phyloP scores from a whole-genome alignment of 2,329 filamentous ascomycete species.

The Diplodia corticola region DNA sequence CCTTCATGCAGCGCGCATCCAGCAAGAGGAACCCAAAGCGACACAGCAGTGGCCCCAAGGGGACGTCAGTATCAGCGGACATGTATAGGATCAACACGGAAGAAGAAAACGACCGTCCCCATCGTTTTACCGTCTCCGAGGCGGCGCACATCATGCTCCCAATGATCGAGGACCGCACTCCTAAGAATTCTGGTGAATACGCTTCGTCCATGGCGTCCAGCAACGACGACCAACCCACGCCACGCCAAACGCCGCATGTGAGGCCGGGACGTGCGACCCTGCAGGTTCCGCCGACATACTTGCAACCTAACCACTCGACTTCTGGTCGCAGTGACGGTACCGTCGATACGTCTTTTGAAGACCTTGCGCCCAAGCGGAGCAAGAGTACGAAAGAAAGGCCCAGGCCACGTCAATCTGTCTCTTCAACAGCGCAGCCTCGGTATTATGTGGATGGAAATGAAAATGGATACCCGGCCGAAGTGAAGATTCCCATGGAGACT shows the following conservation, averaged over 20 bases:
- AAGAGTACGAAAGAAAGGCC: conserved; percentile 26
- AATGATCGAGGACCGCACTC: conserved; percentile 14
- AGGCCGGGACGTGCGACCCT: neutral
- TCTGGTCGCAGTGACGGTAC: neutral
- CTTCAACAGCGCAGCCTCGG: conserved; percentile 34
- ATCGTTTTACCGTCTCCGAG: conserved; percentile 4
- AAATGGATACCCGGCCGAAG: neutral
- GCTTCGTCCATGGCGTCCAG: conserved; percentile 3
- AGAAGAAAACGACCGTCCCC: neutral
- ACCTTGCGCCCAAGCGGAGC: conserved; percentile 19
- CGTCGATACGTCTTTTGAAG: conserved; percentile 25
- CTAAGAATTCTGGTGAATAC: conserved; percentile 18
- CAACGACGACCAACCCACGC: conserved; percentile 1
- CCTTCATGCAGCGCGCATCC: conserved; percentile 25
- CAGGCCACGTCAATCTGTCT: conserved; percentile 28
- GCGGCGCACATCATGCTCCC: conserved; percentile 18
- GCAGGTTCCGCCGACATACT: conserved; percentile 1
- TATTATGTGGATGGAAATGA: conserved; percentile 35
- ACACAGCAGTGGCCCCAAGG: conserved; percentile 11
- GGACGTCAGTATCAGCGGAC: neutral
- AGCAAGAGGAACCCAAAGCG: conserved; percentile 21
- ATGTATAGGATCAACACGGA: conserved; percentile 8
- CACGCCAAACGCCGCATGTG: neutral
- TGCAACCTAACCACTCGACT: neutral
- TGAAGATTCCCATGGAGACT: conserved; percentile 32